Evolutionary conservation across 73 alveolate species (phyloP).

Genomic region (Tetrahymena elliotti): DNA sequence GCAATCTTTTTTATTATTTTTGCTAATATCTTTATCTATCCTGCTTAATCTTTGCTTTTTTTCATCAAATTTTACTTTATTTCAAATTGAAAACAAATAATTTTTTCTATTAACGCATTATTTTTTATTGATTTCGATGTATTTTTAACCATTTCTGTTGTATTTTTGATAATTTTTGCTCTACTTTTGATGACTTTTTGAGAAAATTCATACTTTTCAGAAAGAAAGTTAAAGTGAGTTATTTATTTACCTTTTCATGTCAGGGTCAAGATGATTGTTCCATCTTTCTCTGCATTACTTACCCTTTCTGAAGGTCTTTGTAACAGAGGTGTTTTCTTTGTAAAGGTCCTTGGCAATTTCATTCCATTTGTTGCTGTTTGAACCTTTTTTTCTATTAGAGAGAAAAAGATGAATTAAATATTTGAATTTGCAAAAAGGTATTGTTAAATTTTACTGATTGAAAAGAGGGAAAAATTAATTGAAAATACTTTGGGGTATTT

Average conservation of each 20-base stretch:
- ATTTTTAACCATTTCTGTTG: too few species aligned
- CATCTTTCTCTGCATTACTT: slow-evolving; percentile 92
- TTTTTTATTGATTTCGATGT: too few species aligned
- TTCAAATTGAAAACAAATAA: too few species aligned
- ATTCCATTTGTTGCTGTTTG: slow-evolving; percentile 13
- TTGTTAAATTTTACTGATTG: not conserved
- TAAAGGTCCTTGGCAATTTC: slow-evolving; percentile 2
- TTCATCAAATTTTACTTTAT: too few species aligned
- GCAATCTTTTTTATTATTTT: too few species aligned
- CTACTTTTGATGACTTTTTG: too few species aligned
- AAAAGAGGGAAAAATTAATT: not conserved
- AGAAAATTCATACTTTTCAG: too few species aligned
- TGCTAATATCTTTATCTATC: too few species aligned
- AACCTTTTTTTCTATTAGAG: not conserved
- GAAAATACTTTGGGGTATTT: not conserved
- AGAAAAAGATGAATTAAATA: not conserved
- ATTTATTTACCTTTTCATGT: slow-evolving; percentile 43
- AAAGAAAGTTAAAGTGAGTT: too few species aligned
- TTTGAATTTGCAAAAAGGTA: not conserved
- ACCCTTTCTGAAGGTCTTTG: slow-evolving; percentile 50
- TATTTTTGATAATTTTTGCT: too few species aligned
- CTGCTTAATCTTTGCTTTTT: too few species aligned
- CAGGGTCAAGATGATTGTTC: slow-evolving; percentile 82
- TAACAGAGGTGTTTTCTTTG: not conserved
- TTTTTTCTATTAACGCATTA: too few species aligned